These are phyloP conservation scores for Golubevia pallescens DNA, from an alignment of 1,284 basidiomycete species.

Conservation along the genomic window DNA sequence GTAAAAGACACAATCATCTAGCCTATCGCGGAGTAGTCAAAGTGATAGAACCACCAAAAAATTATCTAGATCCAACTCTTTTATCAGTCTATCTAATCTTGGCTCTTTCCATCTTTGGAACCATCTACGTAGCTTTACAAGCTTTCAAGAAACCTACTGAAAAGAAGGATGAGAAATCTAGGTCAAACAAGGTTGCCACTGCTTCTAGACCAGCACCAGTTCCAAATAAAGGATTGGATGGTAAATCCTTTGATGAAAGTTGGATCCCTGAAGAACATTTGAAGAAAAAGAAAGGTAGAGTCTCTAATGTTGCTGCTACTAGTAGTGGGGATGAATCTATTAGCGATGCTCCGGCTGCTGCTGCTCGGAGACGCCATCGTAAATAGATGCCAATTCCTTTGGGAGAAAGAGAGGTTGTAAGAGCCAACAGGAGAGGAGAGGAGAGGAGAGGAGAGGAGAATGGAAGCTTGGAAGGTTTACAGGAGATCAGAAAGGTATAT, in stretches of 20 bases:
- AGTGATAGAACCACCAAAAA: conserved; percentile 56
- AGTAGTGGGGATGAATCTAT: background rate
- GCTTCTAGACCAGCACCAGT: conserved; percentile 1
- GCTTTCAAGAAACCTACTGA: background rate
- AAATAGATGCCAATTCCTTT: no score
- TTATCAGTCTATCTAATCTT: background rate
- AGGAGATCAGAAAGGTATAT: no score
- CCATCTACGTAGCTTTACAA: background rate
- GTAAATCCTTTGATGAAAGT: conserved; percentile 22
- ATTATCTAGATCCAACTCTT: conserved; percentile 38
- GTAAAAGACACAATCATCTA: conserved; percentile 48
- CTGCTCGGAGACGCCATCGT: no score
- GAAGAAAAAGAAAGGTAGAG: background rate
- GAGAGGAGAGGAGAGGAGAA: no score
- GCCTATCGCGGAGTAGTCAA: conserved; percentile 50
- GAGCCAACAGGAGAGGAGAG: no score
- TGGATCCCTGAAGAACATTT: conserved; percentile 28
- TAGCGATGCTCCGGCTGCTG: no score
- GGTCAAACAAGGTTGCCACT: background rate
- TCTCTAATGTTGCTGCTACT: background rate
- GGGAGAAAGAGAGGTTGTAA: no score
- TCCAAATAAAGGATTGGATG: background rate
- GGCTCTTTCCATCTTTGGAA: background rate
- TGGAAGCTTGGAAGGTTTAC: no score
- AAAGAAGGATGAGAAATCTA: background rate